Conservation (phyloP, 2,329 filamentous ascomycete species). For the Byssoonygena ceratinophila region DNA sequence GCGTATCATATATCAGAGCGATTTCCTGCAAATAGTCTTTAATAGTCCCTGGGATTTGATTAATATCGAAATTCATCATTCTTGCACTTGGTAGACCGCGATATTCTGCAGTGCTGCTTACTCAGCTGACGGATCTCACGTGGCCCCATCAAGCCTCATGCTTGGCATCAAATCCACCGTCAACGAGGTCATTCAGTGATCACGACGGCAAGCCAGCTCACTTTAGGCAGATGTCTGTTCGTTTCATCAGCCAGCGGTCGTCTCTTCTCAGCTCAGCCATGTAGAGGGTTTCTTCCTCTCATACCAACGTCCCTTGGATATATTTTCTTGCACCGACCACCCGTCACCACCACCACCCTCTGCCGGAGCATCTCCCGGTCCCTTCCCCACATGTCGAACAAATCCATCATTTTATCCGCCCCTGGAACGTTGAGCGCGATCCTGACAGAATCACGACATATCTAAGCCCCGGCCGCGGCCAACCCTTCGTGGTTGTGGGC, state of each 20-base stretch:
- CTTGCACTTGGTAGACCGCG: too few relatives aligned
- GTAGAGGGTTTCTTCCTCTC: neutral
- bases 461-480: neutral
- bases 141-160: slow-evolving; percentile 22
- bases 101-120: too few relatives aligned
- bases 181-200: slow-evolving; percentile 8
- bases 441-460: neutral
- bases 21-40: too few relatives aligned
- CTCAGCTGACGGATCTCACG: too few relatives aligned
- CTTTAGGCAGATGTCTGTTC: neutral
- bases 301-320: too few relatives aligned
- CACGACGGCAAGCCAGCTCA: neutral
- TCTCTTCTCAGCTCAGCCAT: neutral
- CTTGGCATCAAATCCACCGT: slow-evolving; percentile 28
- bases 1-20: too few relatives aligned
- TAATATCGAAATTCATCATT: too few relatives aligned
- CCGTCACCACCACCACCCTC: neutral
- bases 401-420: slow-evolving; percentile 2
- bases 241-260: neutral
- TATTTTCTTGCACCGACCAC: too few relatives aligned
- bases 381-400: slow-evolving; percentile 16
- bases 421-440: neutral
- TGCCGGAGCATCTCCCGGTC: neutral
- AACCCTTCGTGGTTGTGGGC: slow-evolving; percentile 5
- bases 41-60: too few relatives aligned